Base-by-base conservation (phyloP, 176 grass and related monocot species). In the Dendrocalamus sinicus region DNA sequence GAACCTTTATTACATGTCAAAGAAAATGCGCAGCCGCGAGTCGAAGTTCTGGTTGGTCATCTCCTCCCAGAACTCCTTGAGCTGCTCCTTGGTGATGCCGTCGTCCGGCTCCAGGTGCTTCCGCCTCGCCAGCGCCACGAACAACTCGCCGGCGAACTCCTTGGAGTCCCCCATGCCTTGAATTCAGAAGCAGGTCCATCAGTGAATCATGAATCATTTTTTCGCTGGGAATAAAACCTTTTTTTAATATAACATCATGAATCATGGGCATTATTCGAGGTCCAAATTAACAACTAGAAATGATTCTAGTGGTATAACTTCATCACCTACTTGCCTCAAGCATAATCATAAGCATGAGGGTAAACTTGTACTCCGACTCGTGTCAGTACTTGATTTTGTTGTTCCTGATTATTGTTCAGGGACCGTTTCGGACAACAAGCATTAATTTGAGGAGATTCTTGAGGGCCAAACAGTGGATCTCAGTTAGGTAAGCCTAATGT, bases 31-130 rank as follows among this genome's bases (percentile, higher is more conserved):
- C 58, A 99, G 87, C 19, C 90, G 92, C 3, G 97, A 99, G 83
- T 96, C 94, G 47, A 99, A 99, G 86, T 99, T 99, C 88, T 99
- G 94, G 60, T 96, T 80, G 3, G 94, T 96, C 97, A 99, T 99
- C 83, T 94, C 97, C 82, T 92, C 92, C 97, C 97, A 99, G 76
- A 96, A 99, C 77, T 99, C 94, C 83, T 94, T 88, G 40, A 99
- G 72, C 84, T 99, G 88, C 13, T 96, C 92, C 70, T 91, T 92
- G 73, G 55, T 92, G 82, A 99, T 74, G 81, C 97, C 97, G 9
- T 86, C 72, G 7, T 82, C 82, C 0, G 91, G 81, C 48, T 99
- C 85, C 46, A 96, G 76, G 67, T 81, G 78, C 75, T 92, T 80
- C 72, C 92, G 87, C 77, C 97, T 81, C 23, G 94, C 92, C 86